Percentiles rank a stretch among this genome's conserved stretches.
Conservation (phyloP, 768 basidiomycete species). For the Lactarius akahatsu region DNA sequence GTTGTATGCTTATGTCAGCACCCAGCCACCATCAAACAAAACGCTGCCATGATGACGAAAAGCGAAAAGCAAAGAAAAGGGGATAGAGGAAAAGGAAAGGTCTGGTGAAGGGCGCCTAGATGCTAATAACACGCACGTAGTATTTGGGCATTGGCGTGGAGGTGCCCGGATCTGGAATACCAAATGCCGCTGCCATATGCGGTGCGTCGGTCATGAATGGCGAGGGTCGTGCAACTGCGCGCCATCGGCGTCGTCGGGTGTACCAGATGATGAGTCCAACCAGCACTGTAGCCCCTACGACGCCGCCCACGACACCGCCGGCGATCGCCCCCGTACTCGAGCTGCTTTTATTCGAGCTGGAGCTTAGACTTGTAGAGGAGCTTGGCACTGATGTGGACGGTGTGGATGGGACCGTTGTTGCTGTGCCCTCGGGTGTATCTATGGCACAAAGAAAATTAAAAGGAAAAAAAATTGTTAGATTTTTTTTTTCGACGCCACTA, state of each 20-base stretch:
- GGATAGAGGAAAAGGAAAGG: neutral
- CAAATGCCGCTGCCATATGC: slow-evolving; percentile 5
- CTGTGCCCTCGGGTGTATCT: slow-evolving; percentile 12
- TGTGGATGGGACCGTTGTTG: neutral
- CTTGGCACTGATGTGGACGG: neutral
- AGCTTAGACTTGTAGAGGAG: neutral
- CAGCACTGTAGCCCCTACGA: neutral
- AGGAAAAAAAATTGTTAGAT: neutral
- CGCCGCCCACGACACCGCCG: slow-evolving; percentile 7
- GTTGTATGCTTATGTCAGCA: neutral
- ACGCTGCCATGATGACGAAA: neutral
- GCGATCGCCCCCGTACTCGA: slow-evolving; percentile 4
- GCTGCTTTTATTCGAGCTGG: neutral
- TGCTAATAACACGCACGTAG: slow-evolving; percentile 7
- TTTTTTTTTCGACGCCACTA: neutral
- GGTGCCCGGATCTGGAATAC: neutral
- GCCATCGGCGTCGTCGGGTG: slow-evolving; percentile 4
- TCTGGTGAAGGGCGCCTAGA: neutral
- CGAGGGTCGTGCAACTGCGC: neutral
- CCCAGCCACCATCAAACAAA: neutral
- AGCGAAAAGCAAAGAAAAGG: too few relatives aligned
- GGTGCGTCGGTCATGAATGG: slow-evolving; percentile 6
- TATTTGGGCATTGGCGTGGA: neutral
- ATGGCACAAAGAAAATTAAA: neutral
- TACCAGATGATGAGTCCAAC: neutral